Evolutionary conservation across 176 grass and related monocot genomes (phyloP), one percentile per base, ranked within the genome.

Genomic region (Eragrostis nindensis): DNA sequence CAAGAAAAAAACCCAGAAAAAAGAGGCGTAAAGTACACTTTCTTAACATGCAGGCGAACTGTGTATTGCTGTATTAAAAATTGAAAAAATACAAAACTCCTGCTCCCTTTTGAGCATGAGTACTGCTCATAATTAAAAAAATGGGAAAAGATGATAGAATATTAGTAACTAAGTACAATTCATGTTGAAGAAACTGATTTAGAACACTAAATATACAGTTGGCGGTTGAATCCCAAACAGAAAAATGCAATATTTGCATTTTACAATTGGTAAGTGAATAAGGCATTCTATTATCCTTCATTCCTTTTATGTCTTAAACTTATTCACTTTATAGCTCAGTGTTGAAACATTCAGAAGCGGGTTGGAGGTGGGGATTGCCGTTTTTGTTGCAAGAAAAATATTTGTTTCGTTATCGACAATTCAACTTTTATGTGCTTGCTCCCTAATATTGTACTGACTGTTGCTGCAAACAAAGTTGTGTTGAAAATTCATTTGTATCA

Each of bases 171-270:
- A 62, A 76, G 3, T 63, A 65, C 47, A 87, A 41, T 70, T 82
- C 7, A 76, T 73, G 60, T 68, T 66, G 26, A 64, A 83, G n/a
- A 39, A 83, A 57, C 25, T 17, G n/a, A 14, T 83, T 26, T 59
- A 67, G 7, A 64, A 57, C 21, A 57, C 49, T 47, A 48, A 42
- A n/a, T 61, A 65, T 87, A 48, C 38, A 56, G 78, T 66, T 38
- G 57, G 64, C 40, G 10, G 24, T 74, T 68, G 54, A 80, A 50
- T 74, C 54, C 45, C 24, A 7, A 75, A 76, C 41, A 13, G 55
- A 43, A 56, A 8, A 63, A 8, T n/a, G 59, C 11, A 77, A 65
- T 49, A 43, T 21, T 36, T 36, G 60, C 25, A 38, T n/a, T 18
- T 41, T 62, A 45, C 57, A 44, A 61, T 11, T 61, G 8, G 38